Percentiles rank a stretch among this genome's conserved stretches.
Conservation (phyloP, 1,284 basidiomycete species). For the Microbotryum saponariae region DNA sequence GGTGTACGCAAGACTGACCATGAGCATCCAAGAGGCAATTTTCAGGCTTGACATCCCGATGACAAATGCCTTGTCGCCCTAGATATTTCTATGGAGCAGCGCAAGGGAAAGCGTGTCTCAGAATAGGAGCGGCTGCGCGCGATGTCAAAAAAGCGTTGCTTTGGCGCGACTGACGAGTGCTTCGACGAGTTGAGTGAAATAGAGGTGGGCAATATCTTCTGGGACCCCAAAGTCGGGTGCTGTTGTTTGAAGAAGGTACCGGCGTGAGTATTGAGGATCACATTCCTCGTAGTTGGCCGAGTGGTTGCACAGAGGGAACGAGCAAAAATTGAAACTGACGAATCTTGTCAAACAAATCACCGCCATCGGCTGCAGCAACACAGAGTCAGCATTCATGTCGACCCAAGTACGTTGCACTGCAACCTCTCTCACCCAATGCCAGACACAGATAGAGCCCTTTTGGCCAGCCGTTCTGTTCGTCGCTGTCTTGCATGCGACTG, state of each 20-base stretch:
- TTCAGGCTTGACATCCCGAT: slow-evolving; percentile 46
- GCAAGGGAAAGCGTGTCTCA: too few relatives aligned
- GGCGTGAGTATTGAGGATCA: background rate
- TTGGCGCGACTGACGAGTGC: slow-evolving; percentile 51
- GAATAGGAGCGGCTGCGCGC: background rate
- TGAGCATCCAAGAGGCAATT: slow-evolving; percentile 42
- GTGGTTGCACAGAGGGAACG: background rate
- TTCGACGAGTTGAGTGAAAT: slow-evolving; percentile 78
- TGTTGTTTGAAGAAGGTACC: slow-evolving; percentile 36
- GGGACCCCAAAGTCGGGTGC: slow-evolving; percentile 80
- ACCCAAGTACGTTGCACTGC: background rate
- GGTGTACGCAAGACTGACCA: slow-evolving; percentile 8
- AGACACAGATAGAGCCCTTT: slow-evolving; percentile 87
- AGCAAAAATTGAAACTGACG: slow-evolving; percentile 49
- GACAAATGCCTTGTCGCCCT: slow-evolving; percentile 48
- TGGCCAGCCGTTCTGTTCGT: slow-evolving; percentile 46
- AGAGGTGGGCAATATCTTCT: slow-evolving; percentile 82
- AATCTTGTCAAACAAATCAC: slow-evolving; percentile 97
- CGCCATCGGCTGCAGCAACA: slow-evolving; percentile 68
- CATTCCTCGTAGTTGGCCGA: too few relatives aligned
- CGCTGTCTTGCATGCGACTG: slow-evolving; percentile 47
- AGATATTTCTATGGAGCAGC: slow-evolving; percentile 37
- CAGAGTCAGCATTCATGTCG: background rate
- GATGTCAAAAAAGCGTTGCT: slow-evolving; percentile 45
- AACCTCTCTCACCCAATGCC: slow-evolving; percentile 47